Evolutionary conservation across 805 yeast species (phyloP).

Genomic region (Sungouiozyma ichnusensis): DNA sequence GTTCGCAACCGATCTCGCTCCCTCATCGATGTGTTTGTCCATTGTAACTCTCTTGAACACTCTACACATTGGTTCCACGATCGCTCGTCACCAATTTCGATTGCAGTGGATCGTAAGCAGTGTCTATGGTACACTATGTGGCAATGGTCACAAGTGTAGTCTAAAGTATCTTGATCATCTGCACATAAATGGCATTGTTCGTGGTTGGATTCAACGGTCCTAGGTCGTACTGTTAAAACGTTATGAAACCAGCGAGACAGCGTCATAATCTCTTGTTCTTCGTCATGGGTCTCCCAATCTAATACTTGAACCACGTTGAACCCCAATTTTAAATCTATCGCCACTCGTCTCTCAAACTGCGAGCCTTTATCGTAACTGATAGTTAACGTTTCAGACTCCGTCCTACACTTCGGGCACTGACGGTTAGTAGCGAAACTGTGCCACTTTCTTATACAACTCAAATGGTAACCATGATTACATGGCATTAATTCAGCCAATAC

Average conservation of each 20-base stretch:
- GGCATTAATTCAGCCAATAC: constrained; percentile 28
- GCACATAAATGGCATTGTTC: background rate
- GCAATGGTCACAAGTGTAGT: background rate
- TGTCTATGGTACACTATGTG: constrained; percentile 17
- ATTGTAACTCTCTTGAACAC: constrained; percentile 6
- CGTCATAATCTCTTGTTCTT: constrained; percentile 1
- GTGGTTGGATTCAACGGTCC: background rate
- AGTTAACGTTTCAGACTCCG: constrained; percentile 7
- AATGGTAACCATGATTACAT: constrained; percentile 50
- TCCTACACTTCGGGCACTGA: constrained; percentile 25
- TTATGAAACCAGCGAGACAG: background rate
- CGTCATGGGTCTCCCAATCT: constrained; percentile 1
- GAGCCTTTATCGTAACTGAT: constrained; percentile 6
- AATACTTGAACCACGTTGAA: constrained; percentile 5
- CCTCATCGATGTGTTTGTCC: background rate
- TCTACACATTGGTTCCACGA: constrained; percentile 16
- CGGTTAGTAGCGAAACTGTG: constrained; percentile 18
- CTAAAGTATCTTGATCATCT: background rate
- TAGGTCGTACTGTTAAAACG: background rate
- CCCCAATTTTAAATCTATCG: constrained; percentile 10
- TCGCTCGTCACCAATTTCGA: constrained; percentile 15
- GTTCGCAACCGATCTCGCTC: constrained; percentile 14
- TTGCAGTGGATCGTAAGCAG: constrained; percentile 15
- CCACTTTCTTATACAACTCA: constrained; percentile 50
- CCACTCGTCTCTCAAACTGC: constrained; percentile 2